Percentiles rank a stretch among this genome's conserved stretches.
phyloP scores from a whole-genome alignment of 1,284 basidiomycete genomes.

The Kwoniella shivajii region DNA sequence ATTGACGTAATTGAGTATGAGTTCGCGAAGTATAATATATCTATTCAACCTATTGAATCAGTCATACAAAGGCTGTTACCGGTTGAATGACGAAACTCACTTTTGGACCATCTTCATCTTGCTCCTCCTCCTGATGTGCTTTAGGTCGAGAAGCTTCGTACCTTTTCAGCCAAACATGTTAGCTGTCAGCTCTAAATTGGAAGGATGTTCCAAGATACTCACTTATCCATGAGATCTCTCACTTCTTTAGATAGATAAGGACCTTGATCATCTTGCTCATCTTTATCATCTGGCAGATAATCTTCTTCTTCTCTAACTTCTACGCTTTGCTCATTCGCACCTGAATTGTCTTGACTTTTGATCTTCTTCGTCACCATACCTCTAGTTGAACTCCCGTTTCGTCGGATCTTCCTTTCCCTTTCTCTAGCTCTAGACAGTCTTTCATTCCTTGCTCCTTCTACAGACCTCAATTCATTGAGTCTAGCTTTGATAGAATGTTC shows the following conservation, averaged over 20 bases:
- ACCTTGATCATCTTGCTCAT: conserved; percentile 55
- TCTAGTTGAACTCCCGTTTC: conserved; percentile 18
- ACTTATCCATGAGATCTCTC: conserved; percentile 78
- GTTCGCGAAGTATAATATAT: conserved; percentile 94
- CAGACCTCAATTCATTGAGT: conserved; percentile 65
- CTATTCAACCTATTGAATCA: too few species aligned
- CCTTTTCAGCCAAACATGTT: too few species aligned
- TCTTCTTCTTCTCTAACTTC: conserved; percentile 56
- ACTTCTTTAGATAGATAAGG: conserved; percentile 74
- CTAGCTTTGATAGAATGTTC: conserved; percentile 70
- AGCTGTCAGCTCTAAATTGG: too few species aligned
- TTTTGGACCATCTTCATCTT: conserved; percentile 53
- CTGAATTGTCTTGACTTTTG: conserved; percentile 55
- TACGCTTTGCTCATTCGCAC: conserved; percentile 8
- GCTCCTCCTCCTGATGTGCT: conserved; percentile 31
- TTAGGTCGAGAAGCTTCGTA: conserved; percentile 34
- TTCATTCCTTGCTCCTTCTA: conserved; percentile 66
- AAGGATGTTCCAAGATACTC: too few species aligned
- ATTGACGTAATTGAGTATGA: conserved; percentile 90
- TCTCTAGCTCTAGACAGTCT: conserved; percentile 64
- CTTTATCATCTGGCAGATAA: conserved; percentile 65
- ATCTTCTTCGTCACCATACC: conserved; percentile 17
- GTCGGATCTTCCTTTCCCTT: conserved; percentile 62
- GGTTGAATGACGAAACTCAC: conserved; percentile 23
- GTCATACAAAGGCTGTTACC: neutral